Evolutionary conservation across 2,329 filamentous ascomycete species (phyloP).

Genomic region (Trichocomaceae sp.): DNA sequence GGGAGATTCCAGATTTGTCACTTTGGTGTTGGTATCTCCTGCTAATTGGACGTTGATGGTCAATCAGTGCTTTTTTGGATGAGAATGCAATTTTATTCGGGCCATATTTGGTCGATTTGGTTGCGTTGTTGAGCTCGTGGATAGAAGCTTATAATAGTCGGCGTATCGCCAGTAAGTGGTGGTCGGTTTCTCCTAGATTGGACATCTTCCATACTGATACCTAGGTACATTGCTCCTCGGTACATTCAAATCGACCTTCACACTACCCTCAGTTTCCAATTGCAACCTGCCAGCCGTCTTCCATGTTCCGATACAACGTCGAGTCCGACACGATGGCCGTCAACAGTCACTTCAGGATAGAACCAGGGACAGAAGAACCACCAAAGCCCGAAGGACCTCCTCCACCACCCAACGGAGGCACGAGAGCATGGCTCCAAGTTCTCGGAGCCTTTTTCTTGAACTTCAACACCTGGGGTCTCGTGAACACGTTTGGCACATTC

Average conservation of each 20-base stretch:
- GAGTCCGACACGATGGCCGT: neutral
- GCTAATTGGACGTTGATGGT: neutral
- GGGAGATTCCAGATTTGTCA: neutral
- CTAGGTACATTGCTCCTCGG: neutral
- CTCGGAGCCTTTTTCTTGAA: neutral
- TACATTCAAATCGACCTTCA: neutral
- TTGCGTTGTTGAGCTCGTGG: neutral
- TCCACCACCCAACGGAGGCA: too few species aligned
- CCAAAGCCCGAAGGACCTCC: constrained; percentile 13
- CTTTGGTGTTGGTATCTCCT: neutral
- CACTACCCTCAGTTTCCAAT: neutral
- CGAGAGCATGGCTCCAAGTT: constrained; percentile 5
- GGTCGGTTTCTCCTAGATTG: neutral
- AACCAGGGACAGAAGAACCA: neutral
- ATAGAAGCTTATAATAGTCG: neutral
- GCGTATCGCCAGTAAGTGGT: neutral
- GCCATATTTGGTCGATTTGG: neutral
- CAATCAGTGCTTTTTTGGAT: neutral
- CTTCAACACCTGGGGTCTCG: constrained; percentile 1
- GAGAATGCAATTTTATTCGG: neutral
- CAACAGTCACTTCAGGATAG: neutral
- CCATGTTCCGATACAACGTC: neutral
- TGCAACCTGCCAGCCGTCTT: neutral
- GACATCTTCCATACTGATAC: neutral
- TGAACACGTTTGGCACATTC: too few species aligned